A percentile compares a stretch with the other conserved stretches of the same genome.
Conservation (phyloP, 2,329 filamentous ascomycete genomes). For the Colletotrichum godetiae region DNA sequence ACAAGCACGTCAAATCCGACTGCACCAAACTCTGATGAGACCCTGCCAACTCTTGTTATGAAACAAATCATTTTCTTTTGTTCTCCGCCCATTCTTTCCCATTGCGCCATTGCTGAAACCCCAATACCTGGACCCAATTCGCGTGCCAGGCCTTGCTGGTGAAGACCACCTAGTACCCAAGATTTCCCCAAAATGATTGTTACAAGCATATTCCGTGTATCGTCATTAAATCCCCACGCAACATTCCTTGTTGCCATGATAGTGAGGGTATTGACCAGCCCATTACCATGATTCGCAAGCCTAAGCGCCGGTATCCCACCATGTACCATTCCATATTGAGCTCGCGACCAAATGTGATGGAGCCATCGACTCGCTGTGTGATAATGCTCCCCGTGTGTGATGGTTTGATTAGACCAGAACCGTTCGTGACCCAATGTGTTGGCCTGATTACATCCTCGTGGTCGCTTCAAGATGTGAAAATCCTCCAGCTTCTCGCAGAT, state of each 20-base stretch:
- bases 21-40: slow-evolving; percentile 3
- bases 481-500: background rate
- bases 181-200: slow-evolving; percentile 19
- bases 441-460: slow-evolving; percentile 18
- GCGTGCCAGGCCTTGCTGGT: slow-evolving; percentile 25
- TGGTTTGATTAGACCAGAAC: slow-evolving; percentile 13
- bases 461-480: background rate
- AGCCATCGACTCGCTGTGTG: slow-evolving; percentile 18
- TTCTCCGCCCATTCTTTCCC: slow-evolving; percentile 32
- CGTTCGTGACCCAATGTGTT: background rate
- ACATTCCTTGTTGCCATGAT: slow-evolving; percentile 22
- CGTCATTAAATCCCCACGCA: slow-evolving; percentile 29
- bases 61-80: slow-evolving; percentile 34
- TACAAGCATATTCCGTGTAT: slow-evolving; percentile 31
- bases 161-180: slow-evolving; percentile 27
- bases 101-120: slow-evolving; percentile 34
- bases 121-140: slow-evolving; percentile 19
- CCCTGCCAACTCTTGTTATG: slow-evolving; percentile 24
- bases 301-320: slow-evolving; percentile 20
- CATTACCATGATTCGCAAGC: slow-evolving; percentile 8
- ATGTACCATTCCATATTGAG: background rate
- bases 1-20: background rate
- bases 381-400: slow-evolving; percentile 1
- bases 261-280: slow-evolving; percentile 1
- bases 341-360: slow-evolving; percentile 7